Evolutionary conservation across 2,329 filamentous ascomycete species (phyloP), one percentile per base, ranked within the genome.

Genomic region (Aspergillus versicolor): DNA sequence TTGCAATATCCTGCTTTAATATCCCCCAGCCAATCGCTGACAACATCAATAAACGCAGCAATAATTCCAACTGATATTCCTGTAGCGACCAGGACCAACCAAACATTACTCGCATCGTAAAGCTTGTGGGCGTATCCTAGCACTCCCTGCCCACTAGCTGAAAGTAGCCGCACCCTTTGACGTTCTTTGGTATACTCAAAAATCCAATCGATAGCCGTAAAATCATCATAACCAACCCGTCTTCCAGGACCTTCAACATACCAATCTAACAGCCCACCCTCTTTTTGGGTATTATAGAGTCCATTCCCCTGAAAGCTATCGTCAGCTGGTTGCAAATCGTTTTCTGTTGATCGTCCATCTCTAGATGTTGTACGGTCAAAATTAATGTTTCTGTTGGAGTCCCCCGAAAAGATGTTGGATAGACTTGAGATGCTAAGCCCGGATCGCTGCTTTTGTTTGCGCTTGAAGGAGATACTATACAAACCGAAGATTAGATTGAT

Each of bases 201-300:
- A 70, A 97, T 97, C 94, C 94, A 99, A 78, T 99, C 94, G 72
- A 99, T 99, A 57, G 94, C 93, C 15, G 93, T 97, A 72, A 97
- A 81, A 76, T 99, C 90, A 70, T 97, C 93, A 77, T 99, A 99
- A 54, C 90, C 93, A 38, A 97, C 92, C 69, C 94, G 86, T 52
- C 91, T 85, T 1, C 92, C 92, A 0, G 91, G 92, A 1, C 91
- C 92, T 74, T 97, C 93, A 47, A 88, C 83, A 70, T 95, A 90
- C 93, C 93, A 97, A 73, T 97, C 93, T 17, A 77, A 62, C 27
- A 74, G 67, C 1, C 63, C 72, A 3, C 74, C 75, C 43, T 78
- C 73, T 64, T 80, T 80, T 38, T 69, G 63, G 5, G 63, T 56
- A 41, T 71, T 67, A 11, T 67, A 30, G 38, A 66, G 68, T 9